Percentiles rank a stretch among this genome's conserved stretches.
These are phyloP conservation scores for Penicillium simplicissimum DNA, from an alignment of 495 filamentous ascomycete species.

Conservation along the genomic window DNA sequence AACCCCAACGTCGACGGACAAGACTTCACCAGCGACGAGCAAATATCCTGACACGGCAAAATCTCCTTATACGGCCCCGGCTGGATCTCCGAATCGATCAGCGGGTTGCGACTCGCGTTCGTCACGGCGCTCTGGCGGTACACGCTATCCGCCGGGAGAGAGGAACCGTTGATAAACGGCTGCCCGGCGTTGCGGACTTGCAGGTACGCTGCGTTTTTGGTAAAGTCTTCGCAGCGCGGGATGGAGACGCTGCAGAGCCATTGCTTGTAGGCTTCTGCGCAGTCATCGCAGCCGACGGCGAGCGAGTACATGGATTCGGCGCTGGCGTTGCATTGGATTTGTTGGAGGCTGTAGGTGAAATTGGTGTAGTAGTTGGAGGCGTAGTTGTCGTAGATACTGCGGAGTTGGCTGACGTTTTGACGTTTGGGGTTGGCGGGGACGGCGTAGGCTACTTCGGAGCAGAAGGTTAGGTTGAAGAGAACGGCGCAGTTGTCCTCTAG, in stretches of 20 bases:
- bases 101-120: slow-evolving; percentile 62
- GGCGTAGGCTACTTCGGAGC: slow-evolving; percentile 82
- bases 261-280: slow-evolving; percentile 76
- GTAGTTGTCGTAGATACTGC: slow-evolving; percentile 67
- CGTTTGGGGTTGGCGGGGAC: slow-evolving; percentile 72
- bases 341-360: slow-evolving; percentile 78
- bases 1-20: slow-evolving; percentile 84
- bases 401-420: slow-evolving; percentile 48
- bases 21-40: slow-evolving; percentile 76
- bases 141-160: slow-evolving; percentile 40
- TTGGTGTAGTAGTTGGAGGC: slow-evolving; percentile 62
- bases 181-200: slow-evolving; percentile 68
- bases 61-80: slow-evolving; percentile 95
- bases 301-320: slow-evolving; percentile 76
- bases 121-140: slow-evolving; percentile 32
- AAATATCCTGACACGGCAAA: slow-evolving; percentile 80
- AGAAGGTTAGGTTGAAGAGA: slow-evolving; percentile 81
- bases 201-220: slow-evolving; percentile 53
- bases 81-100: slow-evolving; percentile 67
- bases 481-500: slow-evolving; percentile 76
- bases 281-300: slow-evolving; percentile 71
- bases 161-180: slow-evolving; percentile 66
- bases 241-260: slow-evolving; percentile 96
- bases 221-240: slow-evolving; percentile 85
- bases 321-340: slow-evolving; percentile 79